Percentiles rank a stretch among this genome's conserved stretches.
Evolutionary conservation across 208 protist species (phyloP).

Genomic region (Acanthamoeba divionensis): DNA sequence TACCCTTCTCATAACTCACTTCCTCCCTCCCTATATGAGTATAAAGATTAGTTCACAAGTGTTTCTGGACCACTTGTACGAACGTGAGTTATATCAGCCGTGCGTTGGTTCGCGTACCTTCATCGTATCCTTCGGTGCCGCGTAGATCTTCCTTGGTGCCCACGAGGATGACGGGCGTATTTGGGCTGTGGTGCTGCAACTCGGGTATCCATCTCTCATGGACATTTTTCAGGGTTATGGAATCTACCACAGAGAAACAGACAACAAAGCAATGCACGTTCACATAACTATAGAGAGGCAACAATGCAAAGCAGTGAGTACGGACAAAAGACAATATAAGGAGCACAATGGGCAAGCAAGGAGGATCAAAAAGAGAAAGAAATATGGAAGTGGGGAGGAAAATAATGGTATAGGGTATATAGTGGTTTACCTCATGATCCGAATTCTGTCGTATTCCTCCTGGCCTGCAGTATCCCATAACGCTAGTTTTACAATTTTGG

Average conservation of each 20-base stretch:
- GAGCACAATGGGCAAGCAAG: too few species aligned
- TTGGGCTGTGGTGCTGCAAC: constrained; percentile 74
- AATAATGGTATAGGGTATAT: not conserved
- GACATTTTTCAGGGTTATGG: not conserved
- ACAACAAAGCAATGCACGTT: constrained; percentile 45
- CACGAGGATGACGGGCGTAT: constrained; percentile 84
- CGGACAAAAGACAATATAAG: too few species aligned
- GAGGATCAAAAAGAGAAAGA: not conserved
- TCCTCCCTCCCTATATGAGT: constrained; percentile 68
- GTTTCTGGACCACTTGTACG: too few species aligned
- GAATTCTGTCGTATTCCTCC: constrained; percentile 40
- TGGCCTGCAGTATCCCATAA: constrained; percentile 40
- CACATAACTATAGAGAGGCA: not conserved
- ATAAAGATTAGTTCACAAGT: too few species aligned
- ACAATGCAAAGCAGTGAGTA: not conserved
- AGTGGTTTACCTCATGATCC: constrained; percentile 26
- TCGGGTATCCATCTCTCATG: constrained; percentile 27
- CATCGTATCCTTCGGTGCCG: constrained; percentile 72
- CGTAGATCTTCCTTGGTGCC: constrained; percentile 89
- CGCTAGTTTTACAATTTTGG: not conserved
- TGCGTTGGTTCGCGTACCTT: too few species aligned
- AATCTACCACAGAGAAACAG: constrained; percentile 37
- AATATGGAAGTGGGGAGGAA: not conserved
- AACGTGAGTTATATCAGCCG: too few species aligned
- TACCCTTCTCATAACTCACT: not conserved